These are phyloP conservation scores for Flueggea neowawraea DNA, from an alignment of 441 rosid species.

Conservation along the genomic window DNA sequence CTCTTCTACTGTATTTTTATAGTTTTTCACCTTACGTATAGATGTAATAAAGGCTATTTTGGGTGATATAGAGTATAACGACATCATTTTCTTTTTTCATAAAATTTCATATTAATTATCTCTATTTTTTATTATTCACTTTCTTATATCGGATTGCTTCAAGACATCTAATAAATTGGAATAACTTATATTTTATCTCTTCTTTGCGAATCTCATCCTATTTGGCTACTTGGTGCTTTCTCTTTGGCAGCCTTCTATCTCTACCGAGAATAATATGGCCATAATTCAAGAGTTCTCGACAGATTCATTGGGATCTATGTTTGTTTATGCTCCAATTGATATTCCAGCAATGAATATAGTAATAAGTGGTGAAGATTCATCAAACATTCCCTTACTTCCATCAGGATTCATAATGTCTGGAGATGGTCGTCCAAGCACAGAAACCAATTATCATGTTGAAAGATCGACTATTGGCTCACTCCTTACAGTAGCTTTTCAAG, in stretches of 20 bases:
- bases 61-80: too few species aligned
- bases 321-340: conserved; percentile 61
- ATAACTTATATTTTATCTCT: too few species aligned
- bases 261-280: conserved; percentile 27
- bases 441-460: background rate
- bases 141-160: too few species aligned
- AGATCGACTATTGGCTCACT: conserved; percentile 32
- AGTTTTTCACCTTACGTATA: too few species aligned
- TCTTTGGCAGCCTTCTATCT: conserved; percentile 23
- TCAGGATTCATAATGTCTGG: conserved; percentile 65
- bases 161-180: too few species aligned
- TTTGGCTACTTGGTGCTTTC: background rate
- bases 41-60: too few species aligned
- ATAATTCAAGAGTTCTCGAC: conserved; percentile 58
- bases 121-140: too few species aligned
- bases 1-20: too few species aligned
- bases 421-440: conserved; percentile 27
- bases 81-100: too few species aligned
- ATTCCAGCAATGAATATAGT: conserved; percentile 27
- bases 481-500: conserved; percentile 54
- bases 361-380: conserved; percentile 30
- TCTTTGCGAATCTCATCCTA: background rate
- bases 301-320: conserved; percentile 39
- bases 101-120: too few species aligned
- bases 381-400: conserved; percentile 49